Evolutionary conservation across 176 grass and related monocot genomes (phyloP).

Genomic region (Bolboschoenus planiculmis): DNA sequence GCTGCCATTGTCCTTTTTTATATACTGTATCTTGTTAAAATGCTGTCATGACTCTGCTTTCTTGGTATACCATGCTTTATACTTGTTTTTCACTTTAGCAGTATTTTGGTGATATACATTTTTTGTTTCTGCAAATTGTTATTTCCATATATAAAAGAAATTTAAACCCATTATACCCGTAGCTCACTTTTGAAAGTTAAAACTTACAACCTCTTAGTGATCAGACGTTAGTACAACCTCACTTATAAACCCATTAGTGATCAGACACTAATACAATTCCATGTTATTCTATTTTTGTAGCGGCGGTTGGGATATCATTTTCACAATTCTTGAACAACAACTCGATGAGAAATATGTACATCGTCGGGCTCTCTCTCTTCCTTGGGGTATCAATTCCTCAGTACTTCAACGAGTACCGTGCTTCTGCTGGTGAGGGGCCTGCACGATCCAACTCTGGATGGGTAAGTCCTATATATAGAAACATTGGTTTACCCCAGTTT

Average conservation of each 20-base stretch:
- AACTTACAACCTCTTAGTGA: neutral
- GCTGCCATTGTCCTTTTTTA: neutral
- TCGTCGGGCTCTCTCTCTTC: conserved; percentile 69
- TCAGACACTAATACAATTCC: neutral
- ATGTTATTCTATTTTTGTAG: conserved; percentile 29
- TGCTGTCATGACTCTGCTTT: neutral
- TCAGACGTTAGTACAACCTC: neutral
- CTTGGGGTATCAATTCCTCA: conserved; percentile 89
- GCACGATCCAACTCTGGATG: conserved; percentile 85
- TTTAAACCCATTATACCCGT: neutral
- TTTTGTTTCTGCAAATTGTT: neutral
- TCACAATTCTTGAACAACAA: conserved; percentile 88
- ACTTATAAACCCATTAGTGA: neutral
- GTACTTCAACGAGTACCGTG: conserved; percentile 75
- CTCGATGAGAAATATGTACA: conserved; percentile 95
- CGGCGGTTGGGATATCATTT: conserved; percentile 87
- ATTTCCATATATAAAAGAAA: neutral
- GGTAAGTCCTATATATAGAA: conserved; percentile 40
- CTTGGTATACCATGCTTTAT: neutral
- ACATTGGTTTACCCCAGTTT: neutral
- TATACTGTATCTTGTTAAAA: neutral
- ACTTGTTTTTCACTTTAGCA: neutral
- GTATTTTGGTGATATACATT: neutral
- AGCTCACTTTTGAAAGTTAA: neutral
- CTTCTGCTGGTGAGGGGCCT: conserved; percentile 57